Conservation (phyloP, 1,284 basidiomycete species). For the Singerocomus rubriflavus region DNA sequence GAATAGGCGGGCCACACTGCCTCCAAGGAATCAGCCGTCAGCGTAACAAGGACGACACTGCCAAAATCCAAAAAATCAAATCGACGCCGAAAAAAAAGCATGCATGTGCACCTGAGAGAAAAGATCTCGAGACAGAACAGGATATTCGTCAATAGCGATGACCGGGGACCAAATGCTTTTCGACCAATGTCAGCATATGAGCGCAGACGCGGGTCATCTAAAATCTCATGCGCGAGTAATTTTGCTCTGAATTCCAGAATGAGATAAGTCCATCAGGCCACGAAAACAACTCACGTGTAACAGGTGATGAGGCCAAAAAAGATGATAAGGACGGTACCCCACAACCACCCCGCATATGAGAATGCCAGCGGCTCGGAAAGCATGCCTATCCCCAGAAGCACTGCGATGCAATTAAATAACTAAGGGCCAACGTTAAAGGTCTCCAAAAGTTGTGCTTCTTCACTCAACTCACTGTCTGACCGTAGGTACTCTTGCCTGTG, state of each 20-base stretch:
- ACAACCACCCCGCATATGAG: constrained; percentile 83
- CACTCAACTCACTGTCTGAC: constrained; percentile 70
- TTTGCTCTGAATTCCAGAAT: constrained; percentile 60
- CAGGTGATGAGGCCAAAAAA: constrained; percentile 81
- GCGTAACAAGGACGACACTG: constrained; percentile 80
- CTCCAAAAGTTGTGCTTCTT: not conserved
- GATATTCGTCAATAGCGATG: constrained; percentile 63
- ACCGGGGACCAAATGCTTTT: constrained; percentile 79
- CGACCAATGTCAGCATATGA: constrained; percentile 89
- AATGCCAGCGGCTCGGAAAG: constrained; percentile 88
- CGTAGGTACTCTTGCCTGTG: constrained; percentile 69
- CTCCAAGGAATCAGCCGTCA: constrained; percentile 84
- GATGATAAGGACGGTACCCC: constrained; percentile 71
- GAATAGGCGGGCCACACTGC: constrained; percentile 68
- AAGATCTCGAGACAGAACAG: constrained; percentile 88
- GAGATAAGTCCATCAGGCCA: constrained; percentile 1
- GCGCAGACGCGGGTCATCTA: constrained; percentile 63
- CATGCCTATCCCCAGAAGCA: constrained; percentile 86
- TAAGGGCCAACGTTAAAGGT: constrained; percentile 29
- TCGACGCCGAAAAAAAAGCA: not conserved
- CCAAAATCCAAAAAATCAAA: constrained; percentile 2
- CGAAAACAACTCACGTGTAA: constrained; percentile 66
- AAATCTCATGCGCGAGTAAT: constrained; percentile 74
- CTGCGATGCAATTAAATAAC: constrained; percentile 91
- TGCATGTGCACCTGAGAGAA: constrained; percentile 59